Evolutionary conservation across 805 yeast genomes (phyloP).

Genomic region (Candida peoriensis): DNA sequence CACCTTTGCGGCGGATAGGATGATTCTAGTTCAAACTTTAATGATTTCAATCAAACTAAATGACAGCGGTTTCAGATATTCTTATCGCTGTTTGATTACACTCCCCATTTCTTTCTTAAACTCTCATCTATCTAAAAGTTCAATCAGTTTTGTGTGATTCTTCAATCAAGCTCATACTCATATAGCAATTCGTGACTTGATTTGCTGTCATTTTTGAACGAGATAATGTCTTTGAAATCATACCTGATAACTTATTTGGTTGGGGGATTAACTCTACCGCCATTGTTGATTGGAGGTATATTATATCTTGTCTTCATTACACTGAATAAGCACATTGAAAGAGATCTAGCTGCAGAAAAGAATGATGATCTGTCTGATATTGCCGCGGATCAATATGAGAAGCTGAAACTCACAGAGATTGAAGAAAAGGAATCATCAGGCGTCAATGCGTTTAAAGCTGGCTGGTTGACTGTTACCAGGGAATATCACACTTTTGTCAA

Average conservation of each 20-base stretch:
- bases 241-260: conserved; percentile 46
- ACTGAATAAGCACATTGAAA: conserved; percentile 28
- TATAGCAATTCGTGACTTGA: neutral
- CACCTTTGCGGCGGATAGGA: too few species aligned
- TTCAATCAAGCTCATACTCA: too few species aligned
- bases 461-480: conserved; percentile 83
- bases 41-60: too few species aligned
- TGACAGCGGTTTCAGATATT: too few species aligned
- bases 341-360: conserved; percentile 19
- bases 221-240: conserved; percentile 17
- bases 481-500: conserved; percentile 53
- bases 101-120: too few species aligned
- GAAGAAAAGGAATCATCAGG: conserved; percentile 59
- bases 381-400: conserved; percentile 25
- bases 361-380: conserved; percentile 21
- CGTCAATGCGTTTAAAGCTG: conserved; percentile 56
- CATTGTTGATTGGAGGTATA: conserved; percentile 40
- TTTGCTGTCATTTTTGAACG: conserved; percentile 10
- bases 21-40: too few species aligned
- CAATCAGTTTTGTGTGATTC: too few species aligned
- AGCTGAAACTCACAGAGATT: conserved; percentile 56
- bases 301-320: conserved; percentile 33
- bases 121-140: too few species aligned
- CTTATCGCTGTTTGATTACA: too few species aligned
- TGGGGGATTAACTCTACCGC: conserved; percentile 83